Percentiles rank a stretch among this genome's conserved stretches.
These are phyloP conservation scores for Hymenotorrendiella dingleyae DNA, from an alignment of 2,329 filamentous ascomycete species.

Conservation along the genomic window DNA sequence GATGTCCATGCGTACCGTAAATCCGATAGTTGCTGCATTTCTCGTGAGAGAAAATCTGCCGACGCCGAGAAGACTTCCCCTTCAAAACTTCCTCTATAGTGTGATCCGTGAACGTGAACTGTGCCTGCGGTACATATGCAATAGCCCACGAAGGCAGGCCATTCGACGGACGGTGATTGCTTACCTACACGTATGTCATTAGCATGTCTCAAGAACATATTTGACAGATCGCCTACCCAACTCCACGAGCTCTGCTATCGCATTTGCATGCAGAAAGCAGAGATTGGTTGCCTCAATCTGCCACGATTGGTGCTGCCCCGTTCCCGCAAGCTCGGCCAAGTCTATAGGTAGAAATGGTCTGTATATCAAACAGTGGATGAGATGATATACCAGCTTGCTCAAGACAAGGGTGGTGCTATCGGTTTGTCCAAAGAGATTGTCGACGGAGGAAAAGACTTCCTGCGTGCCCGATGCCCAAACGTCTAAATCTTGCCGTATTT, in stretches of 20 bases:
- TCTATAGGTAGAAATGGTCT: conserved; percentile 82
- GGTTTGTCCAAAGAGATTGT: conserved; percentile 67
- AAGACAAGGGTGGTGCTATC: conserved; percentile 75
- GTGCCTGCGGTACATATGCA: conserved; percentile 83
- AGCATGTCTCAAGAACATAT: background rate
- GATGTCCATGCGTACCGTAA: conserved; percentile 70
- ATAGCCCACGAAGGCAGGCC: conserved; percentile 82
- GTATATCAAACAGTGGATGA: conserved; percentile 82
- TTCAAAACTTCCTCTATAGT: conserved; percentile 52
- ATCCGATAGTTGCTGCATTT: conserved; percentile 75
- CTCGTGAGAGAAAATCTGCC: conserved; percentile 66
- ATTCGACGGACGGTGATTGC: conserved; percentile 69
- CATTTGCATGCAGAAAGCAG: conserved; percentile 81
- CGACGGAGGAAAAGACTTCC: conserved; percentile 70
- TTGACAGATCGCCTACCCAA: conserved; percentile 43
- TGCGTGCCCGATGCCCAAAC: conserved; percentile 79
- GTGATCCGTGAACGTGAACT: conserved; percentile 79
- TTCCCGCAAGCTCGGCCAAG: conserved; percentile 70
- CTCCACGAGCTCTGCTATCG: conserved; percentile 76
- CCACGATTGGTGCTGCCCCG: conserved; percentile 84
- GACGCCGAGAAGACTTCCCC: conserved; percentile 50
- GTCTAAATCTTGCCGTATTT: conserved; percentile 79
- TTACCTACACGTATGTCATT: conserved; percentile 33
- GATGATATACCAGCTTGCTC: conserved; percentile 80
- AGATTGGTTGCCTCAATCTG: conserved; percentile 87